phyloP scores from a whole-genome alignment of 768 basidiomycete species.

The Mycena leptocephala region DNA sequence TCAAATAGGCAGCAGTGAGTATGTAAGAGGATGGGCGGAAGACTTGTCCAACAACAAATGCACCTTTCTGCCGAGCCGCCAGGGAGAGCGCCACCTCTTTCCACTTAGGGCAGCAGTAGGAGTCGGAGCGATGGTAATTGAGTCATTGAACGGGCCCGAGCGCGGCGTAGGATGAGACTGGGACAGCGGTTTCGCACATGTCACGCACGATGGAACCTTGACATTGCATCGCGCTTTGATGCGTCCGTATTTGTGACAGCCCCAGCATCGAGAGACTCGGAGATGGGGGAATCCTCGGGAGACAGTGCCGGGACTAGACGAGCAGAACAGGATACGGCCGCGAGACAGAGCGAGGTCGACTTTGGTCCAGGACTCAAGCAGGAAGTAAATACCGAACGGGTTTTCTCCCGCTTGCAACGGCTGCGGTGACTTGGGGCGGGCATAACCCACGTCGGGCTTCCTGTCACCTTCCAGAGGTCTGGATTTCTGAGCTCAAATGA shows the following conservation, averaged over 20 bases:
- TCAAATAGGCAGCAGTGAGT: neutral
- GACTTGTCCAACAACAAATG: neutral
- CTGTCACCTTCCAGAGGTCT: neutral
- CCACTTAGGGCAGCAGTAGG: neutral
- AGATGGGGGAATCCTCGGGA: conserved; percentile 6
- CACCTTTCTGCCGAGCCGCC: neutral
- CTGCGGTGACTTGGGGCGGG: neutral
- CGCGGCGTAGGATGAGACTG: neutral
- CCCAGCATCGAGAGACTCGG: neutral
- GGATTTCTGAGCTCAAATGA: neutral
- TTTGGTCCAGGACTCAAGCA: neutral
- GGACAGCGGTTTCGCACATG: neutral
- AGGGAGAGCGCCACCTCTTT: neutral
- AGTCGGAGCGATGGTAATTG: neutral
- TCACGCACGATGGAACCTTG: neutral
- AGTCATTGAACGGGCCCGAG: neutral
- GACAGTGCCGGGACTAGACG: neutral
- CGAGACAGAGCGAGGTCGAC: neutral
- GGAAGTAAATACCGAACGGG: neutral
- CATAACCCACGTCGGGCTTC: neutral
- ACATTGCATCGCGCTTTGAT: neutral
- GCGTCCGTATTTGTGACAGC: neutral
- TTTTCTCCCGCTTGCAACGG: neutral
- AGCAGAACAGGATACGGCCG: neutral
- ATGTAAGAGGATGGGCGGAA: neutral